Conservation (phyloP, 768 basidiomycete genomes). For the Coprinellus aureogranulatus region DNA sequence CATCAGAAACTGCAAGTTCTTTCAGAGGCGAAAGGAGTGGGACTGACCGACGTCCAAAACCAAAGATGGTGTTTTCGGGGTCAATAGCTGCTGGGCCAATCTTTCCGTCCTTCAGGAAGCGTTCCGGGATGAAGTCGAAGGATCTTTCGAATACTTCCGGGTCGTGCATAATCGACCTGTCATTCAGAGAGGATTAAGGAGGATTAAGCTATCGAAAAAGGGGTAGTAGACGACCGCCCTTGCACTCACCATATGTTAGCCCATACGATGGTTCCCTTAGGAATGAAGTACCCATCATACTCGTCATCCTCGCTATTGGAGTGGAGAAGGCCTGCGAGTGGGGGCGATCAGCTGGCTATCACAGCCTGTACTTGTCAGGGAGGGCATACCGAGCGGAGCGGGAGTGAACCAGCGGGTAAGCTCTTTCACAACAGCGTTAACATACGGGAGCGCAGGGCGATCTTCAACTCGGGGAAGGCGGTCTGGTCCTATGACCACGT, state of each 20-base stretch:
- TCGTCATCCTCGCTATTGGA: conserved; percentile 34
- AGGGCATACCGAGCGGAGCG: conserved; percentile 9
- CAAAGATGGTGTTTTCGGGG: conserved; percentile 27
- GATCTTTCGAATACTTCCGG: conserved; percentile 18
- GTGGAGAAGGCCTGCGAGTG: conserved; percentile 26
- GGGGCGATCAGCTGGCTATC: too few species aligned
- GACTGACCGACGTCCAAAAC: conserved; percentile 24
- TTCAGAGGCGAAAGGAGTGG: too few species aligned
- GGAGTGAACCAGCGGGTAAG: conserved; percentile 19
- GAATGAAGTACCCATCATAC: conserved; percentile 18
- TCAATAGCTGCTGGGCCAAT: conserved; percentile 20
- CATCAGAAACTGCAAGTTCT: too few species aligned
- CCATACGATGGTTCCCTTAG: conserved; percentile 1
- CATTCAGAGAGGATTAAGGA: background rate
- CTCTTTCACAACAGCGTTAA: conserved; percentile 35
- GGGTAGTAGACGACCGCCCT: background rate
- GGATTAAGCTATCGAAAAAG: background rate
- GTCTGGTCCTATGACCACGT: conserved; percentile 32
- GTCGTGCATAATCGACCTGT: conserved; percentile 20
- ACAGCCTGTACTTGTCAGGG: too few species aligned
- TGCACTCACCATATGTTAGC: background rate
- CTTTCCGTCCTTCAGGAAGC: conserved; percentile 24
- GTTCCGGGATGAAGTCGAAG: conserved; percentile 28
- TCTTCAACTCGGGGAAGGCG: conserved; percentile 34
- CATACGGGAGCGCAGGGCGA: conserved; percentile 28